These are phyloP conservation scores for Ceratocystis smalleyi DNA, from an alignment of 2,329 filamentous ascomycete species.

Conservation along the genomic window DNA sequence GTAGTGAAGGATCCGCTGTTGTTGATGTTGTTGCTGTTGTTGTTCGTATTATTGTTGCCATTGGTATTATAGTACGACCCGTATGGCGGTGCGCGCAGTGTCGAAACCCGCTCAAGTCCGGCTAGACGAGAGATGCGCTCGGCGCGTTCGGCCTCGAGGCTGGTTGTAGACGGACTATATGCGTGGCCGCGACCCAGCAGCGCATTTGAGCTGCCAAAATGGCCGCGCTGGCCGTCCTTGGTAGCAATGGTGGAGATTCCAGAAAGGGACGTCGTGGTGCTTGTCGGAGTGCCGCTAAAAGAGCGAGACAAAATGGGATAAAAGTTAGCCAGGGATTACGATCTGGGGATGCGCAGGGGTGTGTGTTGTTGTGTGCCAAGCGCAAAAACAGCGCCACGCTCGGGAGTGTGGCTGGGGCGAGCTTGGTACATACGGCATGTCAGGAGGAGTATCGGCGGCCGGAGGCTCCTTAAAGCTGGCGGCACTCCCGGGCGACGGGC, in stretches of 20 bases:
- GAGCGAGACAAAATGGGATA: neutral
- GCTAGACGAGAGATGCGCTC: conserved; percentile 90
- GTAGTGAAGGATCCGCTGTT: conserved; percentile 17
- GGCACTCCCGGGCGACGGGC: neutral
- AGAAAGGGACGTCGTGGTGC: conserved; percentile 79
- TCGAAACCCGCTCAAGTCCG: conserved; percentile 74
- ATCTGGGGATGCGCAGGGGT: neutral
- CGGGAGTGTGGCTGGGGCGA: neutral
- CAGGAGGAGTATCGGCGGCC: conserved; percentile 71
- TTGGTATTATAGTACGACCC: neutral
- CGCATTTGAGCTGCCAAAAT: conserved; percentile 36
- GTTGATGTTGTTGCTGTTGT: conserved; percentile 19
- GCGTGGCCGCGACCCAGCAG: conserved; percentile 41
- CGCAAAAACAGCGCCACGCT: neutral
- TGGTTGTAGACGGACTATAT: conserved; percentile 47
- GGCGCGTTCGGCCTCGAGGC: conserved; percentile 78
- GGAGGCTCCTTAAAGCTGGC: conserved; percentile 7
- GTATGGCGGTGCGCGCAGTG: conserved; percentile 41
- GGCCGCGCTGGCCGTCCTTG: conserved; percentile 86
- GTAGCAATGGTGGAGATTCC: conserved; percentile 86
- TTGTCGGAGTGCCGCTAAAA: conserved; percentile 75
- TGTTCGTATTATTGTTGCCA: conserved; percentile 17
- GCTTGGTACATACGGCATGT: conserved; percentile 57
- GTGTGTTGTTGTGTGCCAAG: neutral
- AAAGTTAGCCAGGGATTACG: neutral